Base-by-base conservation (phyloP, 148 eudicot genomes). In the Fallopia convolvulus region DNA sequence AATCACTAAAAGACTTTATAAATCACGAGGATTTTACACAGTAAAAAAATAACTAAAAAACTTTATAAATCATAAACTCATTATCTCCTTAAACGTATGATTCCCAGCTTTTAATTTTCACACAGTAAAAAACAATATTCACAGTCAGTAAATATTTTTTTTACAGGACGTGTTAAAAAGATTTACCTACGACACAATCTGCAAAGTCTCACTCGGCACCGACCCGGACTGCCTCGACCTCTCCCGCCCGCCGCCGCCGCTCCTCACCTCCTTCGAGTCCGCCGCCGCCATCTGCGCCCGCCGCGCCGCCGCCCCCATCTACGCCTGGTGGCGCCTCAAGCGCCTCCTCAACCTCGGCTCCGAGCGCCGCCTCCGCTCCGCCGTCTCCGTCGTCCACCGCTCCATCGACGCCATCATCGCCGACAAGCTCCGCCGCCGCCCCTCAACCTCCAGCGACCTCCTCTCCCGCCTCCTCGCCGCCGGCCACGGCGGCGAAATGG, bases 171-270 rank as follows among this genome's bases (percentile, higher is more conserved):
- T 93, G 17, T 56, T 93, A 33, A 90, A 80, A 49, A 80, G 94
- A 74, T 82, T 93, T 12, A 86, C 92, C 0, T 93, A 91, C 71
- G 93, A 91, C 78, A 74, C 89, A 2, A 88, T 93, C n/a, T 93
- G 93, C 81, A 85, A 84, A 26, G 80, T 90, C 49, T 79, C 92
- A 0, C 75, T 93, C 1, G 98, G 97, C 42, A 58, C 75, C n/a
- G 97, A 93, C 77, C 92, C 94, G 0, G 65, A 78, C 70, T 87
- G 92, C 77, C 75, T 93, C 15, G 91, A 93, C 74, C 81, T 84
- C 17, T 79, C 87, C 0, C 68, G 32, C 6, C 86, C 89, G 0
- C 77, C 79, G 18, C 90, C 94, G n/a, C 88, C 86, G 0, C 87
- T 93, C 42, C 83, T 80, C 70, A 41, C 66, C 10, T 94, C 92